A percentile compares a stretch with the other conserved stretches of the same genome.
phyloP scores from a whole-genome alignment of 805 yeast genomes.

The Cyberlindnera mycetangii region DNA sequence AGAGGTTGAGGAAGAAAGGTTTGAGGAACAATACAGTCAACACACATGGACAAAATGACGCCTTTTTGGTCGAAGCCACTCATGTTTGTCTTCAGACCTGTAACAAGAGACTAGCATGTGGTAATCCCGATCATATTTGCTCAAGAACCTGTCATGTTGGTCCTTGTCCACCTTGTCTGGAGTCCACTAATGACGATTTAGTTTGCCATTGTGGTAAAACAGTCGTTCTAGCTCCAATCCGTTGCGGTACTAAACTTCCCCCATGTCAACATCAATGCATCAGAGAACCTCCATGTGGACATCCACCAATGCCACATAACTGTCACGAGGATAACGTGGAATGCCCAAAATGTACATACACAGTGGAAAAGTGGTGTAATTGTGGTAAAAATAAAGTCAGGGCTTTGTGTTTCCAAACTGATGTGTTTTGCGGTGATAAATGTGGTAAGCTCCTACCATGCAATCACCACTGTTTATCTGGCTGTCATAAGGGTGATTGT shows the following conservation, averaged over 20 bases:
- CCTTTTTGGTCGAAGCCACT: constrained; percentile 61
- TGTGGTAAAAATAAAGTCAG: constrained; percentile 58
- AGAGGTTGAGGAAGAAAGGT: constrained; percentile 43
- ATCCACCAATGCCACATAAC: constrained; percentile 60
- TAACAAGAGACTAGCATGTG: constrained; percentile 60
- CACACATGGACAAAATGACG: constrained; percentile 41
- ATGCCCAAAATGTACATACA: constrained; percentile 77
- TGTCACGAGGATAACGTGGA: constrained; percentile 65
- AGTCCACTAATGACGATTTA: constrained; percentile 75
- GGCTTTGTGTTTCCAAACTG: constrained; percentile 65
- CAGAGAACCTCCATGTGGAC: constrained; percentile 63
- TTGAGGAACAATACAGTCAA: constrained; percentile 40
- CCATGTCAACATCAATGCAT: constrained; percentile 65
- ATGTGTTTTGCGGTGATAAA: constrained; percentile 63
- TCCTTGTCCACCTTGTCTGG: constrained; percentile 75
- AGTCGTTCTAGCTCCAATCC: constrained; percentile 72
- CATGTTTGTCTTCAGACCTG: constrained; percentile 74
- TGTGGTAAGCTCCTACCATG: constrained; percentile 56
- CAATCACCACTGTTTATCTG: constrained; percentile 47
- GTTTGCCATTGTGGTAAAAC: constrained; percentile 82
- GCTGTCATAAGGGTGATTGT: constrained; percentile 65
- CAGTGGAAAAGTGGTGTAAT: constrained; percentile 54
- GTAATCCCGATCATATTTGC: constrained; percentile 56
- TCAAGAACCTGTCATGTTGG: constrained; percentile 75
- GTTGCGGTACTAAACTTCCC: constrained; percentile 74